phyloP scores from a whole-genome alignment of 2,329 filamentous ascomycete species.

The Knoxdaviesia capensis region DNA sequence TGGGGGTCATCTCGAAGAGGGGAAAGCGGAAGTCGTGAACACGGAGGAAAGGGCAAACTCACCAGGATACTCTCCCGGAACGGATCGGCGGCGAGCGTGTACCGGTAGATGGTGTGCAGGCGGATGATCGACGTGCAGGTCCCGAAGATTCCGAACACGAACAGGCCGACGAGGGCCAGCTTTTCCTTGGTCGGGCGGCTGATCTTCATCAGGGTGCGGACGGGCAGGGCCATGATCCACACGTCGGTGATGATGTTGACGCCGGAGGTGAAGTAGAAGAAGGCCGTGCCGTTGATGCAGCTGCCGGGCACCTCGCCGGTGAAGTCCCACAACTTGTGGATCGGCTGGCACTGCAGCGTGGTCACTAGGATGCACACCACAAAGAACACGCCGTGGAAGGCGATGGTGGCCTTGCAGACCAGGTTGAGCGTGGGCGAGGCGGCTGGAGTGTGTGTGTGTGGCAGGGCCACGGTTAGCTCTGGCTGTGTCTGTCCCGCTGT shows the following conservation, averaged over 20 bases:
- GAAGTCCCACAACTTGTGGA: constrained; percentile 21
- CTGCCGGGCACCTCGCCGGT: constrained; percentile 10
- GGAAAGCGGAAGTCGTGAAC: neutral
- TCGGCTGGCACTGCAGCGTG: constrained; percentile 19
- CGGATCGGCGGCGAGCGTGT: constrained; percentile 15
- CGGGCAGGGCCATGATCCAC: constrained; percentile 22
- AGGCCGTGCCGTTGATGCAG: constrained; percentile 20
- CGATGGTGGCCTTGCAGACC: constrained; percentile 15
- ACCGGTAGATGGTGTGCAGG: constrained; percentile 18
- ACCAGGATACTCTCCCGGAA: constrained; percentile 9
- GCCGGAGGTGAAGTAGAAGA: constrained; percentile 20
- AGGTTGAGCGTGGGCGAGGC: constrained; percentile 9
- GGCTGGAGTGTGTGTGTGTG: constrained; percentile 5
- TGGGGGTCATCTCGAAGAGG: neutral
- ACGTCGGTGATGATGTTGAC: constrained; percentile 26
- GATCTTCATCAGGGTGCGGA: constrained; percentile 21
- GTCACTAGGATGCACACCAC: constrained; percentile 18
- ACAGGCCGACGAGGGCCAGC: constrained; percentile 24
- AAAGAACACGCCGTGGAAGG: constrained; percentile 18
- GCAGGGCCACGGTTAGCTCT: constrained; percentile 5
- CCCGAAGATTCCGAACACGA: constrained; percentile 18
- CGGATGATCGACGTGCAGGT: constrained; percentile 17
- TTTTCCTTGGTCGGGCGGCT: constrained; percentile 27
- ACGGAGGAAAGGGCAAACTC: neutral
- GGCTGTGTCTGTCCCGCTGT: neutral